These are phyloP conservation scores for Tuber melanosporum DNA, from an alignment of 495 filamentous ascomycete species.

Conservation along the genomic window DNA sequence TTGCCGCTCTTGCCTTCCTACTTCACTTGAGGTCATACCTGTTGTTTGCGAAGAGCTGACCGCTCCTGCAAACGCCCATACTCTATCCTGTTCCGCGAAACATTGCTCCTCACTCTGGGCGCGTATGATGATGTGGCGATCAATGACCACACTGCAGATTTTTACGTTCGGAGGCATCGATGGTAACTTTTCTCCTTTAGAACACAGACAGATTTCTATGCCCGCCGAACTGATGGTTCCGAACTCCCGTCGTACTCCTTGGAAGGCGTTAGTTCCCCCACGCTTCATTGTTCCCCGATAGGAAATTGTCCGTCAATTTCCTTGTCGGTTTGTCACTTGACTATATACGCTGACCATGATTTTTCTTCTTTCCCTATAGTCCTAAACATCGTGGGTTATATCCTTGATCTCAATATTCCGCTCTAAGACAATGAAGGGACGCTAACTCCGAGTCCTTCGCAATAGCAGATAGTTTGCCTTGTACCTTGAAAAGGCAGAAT, in stretches of 20 bases:
- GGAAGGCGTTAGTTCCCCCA: constrained; percentile 1
- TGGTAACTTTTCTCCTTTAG: not conserved
- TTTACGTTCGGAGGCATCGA: not conserved
- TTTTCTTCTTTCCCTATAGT: not conserved
- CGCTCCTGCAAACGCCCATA: not conserved
- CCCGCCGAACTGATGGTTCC: not conserved
- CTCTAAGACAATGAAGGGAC: not conserved
- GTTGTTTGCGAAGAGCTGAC: not conserved
- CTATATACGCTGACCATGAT: not conserved
- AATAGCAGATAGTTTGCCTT: constrained; percentile 3
- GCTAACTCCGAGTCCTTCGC: not conserved
- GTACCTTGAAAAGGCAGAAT: not conserved
- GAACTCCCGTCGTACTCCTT: constrained; percentile 3
- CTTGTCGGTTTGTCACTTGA: not conserved
- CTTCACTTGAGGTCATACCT: not conserved
- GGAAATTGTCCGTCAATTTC: not conserved
- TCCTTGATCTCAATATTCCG: not conserved
- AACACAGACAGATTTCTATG: not conserved
- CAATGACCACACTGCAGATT: not conserved
- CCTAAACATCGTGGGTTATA: constrained; percentile 3
- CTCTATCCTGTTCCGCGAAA: not conserved
- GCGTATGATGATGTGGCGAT: not conserved
- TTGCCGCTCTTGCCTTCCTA: not conserved
- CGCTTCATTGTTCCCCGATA: not conserved
- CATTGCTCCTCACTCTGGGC: constrained; percentile 1